These are phyloP conservation scores for Neofusicoccum kwambonambiense DNA, from an alignment of 2,329 filamentous ascomycete species.

Conservation along the genomic window DNA sequence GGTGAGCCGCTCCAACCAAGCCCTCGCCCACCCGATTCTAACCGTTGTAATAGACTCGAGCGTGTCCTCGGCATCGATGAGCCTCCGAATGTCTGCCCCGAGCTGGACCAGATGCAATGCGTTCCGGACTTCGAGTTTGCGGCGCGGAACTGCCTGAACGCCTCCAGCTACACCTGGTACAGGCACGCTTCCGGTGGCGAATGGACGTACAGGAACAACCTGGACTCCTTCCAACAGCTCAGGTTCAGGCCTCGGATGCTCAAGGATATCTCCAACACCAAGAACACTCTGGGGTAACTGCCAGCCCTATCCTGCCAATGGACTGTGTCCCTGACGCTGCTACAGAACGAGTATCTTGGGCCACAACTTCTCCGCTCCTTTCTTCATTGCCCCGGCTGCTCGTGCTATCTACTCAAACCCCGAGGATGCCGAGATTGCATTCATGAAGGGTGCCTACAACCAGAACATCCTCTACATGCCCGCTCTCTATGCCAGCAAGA, in stretches of 20 bases:
- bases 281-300: slow-evolving; percentile 32
- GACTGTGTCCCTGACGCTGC: neutral
- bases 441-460: slow-evolving; percentile 51
- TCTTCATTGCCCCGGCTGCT: slow-evolving; percentile 52
- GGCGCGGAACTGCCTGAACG: slow-evolving; percentile 49
- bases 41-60: neutral
- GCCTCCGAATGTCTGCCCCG: slow-evolving; percentile 39
- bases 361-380: slow-evolving; percentile 53
- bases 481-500: slow-evolving; percentile 25
- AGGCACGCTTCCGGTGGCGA: slow-evolving; percentile 56
- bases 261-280: slow-evolving; percentile 47
- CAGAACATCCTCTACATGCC: slow-evolving; percentile 53
- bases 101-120: slow-evolving; percentile 47
- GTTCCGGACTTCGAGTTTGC: slow-evolving; percentile 57
- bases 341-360: slow-evolving; percentile 50
- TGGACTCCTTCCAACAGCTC: slow-evolving; percentile 54
- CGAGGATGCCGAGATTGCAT: slow-evolving; percentile 47
- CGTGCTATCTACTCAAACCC: slow-evolving; percentile 43
- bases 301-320: too few species aligned
- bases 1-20: slow-evolving; percentile 6
- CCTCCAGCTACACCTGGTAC: slow-evolving; percentile 56
- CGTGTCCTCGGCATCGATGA: slow-evolving; percentile 22
- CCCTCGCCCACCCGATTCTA: neutral
- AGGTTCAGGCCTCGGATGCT: slow-evolving; percentile 50
- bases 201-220: slow-evolving; percentile 57